Evolutionary conservation across 306 rosid species (phyloP).

Genomic region (Purshia tridentata): DNA sequence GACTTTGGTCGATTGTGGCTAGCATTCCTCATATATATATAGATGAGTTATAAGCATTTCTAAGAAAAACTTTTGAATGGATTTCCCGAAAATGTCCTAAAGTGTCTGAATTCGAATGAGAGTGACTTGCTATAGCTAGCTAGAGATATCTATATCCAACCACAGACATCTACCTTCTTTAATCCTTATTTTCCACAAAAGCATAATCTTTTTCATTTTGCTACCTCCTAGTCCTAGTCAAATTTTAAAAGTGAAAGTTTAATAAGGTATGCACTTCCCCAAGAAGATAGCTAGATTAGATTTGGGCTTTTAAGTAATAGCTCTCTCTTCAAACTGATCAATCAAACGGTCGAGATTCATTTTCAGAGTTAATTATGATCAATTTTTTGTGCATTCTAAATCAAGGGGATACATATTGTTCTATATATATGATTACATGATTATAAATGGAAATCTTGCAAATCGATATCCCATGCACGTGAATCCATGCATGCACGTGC

Average conservation of each 20-base stretch:
- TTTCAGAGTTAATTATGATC: too few relatives aligned
- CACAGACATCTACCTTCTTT: slow-evolving; percentile 1
- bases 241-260: slow-evolving; percentile 38
- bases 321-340: too few relatives aligned
- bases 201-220: slow-evolving; percentile 25
- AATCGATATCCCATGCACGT: slow-evolving; percentile 43
- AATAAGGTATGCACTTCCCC: slow-evolving; percentile 35
- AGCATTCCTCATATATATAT: too few relatives aligned
- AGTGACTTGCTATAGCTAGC: background rate
- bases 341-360: background rate
- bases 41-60: too few relatives aligned
- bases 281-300: slow-evolving; percentile 23
- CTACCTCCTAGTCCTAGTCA: slow-evolving; percentile 31
- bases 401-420: too few relatives aligned
- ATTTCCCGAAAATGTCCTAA: background rate
- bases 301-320: slow-evolving; percentile 1
- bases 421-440: background rate
- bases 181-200: slow-evolving; percentile 39
- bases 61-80: too few relatives aligned
- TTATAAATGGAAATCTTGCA: slow-evolving; percentile 17
- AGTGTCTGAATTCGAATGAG: background rate
- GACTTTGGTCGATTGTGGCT: too few relatives aligned
- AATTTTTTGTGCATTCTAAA: too few relatives aligned
- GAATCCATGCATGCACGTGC: slow-evolving; percentile 44
- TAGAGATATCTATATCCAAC: background rate